phyloP scores from a whole-genome alignment of 176 grass and related monocot species.

The Hordeum marinum region DNA sequence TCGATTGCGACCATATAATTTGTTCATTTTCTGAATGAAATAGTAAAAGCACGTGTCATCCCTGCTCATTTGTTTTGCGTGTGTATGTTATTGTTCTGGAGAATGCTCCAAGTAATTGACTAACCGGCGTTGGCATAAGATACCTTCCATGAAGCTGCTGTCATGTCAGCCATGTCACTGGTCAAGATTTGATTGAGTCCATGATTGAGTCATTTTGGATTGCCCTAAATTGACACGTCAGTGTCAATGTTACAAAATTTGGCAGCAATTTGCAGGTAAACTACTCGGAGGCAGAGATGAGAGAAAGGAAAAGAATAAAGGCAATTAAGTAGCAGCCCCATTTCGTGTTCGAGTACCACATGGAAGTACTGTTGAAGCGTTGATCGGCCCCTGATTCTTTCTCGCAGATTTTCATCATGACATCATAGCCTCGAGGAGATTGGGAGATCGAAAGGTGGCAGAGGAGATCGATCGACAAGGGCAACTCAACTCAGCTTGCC shows the following conservation, averaged over 20 bases:
- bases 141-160: slow-evolving; percentile 24
- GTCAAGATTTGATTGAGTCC: slow-evolving; percentile 8
- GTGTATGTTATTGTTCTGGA: not conserved
- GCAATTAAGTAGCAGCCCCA: slow-evolving; percentile 1
- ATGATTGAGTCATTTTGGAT: not conserved
- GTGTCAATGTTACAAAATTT: not conserved
- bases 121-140: not conserved
- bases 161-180: not conserved
- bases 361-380: not conserved
- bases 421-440: slow-evolving; percentile 26
- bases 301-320: not conserved
- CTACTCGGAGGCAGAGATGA: not conserved
- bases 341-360: slow-evolving; percentile 24
- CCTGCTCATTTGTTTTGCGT: not conserved
- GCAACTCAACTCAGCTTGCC: not conserved
- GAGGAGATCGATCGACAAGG: slow-evolving; percentile 8
- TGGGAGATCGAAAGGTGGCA: slow-evolving; percentile 24
- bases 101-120: slow-evolving; percentile 16
- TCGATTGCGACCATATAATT: slow-evolving; percentile 10
- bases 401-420: slow-evolving; percentile 22
- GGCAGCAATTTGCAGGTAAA: not conserved
- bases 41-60: not conserved
- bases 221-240: not conserved
- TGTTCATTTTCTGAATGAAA: not conserved
- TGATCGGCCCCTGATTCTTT: slow-evolving; percentile 2